phyloP scores from a whole-genome alignment of 805 yeast genomes.

The Starmerella sirachaensis region DNA sequence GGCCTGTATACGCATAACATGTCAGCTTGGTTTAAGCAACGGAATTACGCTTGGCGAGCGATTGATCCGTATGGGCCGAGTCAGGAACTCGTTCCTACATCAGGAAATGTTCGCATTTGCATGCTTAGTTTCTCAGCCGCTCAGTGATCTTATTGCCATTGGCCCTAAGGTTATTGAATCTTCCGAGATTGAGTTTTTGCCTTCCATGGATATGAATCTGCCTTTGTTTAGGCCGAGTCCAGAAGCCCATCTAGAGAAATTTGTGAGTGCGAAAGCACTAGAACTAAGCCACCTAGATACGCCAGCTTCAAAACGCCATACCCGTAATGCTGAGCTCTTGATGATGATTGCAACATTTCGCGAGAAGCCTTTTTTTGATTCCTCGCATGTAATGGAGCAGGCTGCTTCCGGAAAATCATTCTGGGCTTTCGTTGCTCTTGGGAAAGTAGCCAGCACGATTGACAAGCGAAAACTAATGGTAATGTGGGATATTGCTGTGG shows the following conservation, averaged over 20 bases:
- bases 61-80: constrained; percentile 5
- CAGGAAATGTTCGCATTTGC: constrained; percentile 10
- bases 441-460: background rate
- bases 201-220: constrained; percentile 1
- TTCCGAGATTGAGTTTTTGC: constrained; percentile 13
- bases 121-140: constrained; percentile 7
- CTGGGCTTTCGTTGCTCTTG: constrained; percentile 5
- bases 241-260: constrained; percentile 10
- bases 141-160: background rate
- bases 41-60: background rate
- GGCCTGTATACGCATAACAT: constrained; percentile 7
- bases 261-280: constrained; percentile 10
- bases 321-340: background rate
- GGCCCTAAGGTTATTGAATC: constrained; percentile 2
- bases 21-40: background rate
- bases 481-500: constrained; percentile 4
- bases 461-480: background rate
- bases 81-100: constrained; percentile 3
- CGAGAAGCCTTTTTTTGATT: too few relatives aligned
- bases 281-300: background rate
- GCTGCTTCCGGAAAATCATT: background rate
- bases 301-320: background rate
- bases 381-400: background rate
- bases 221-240: constrained; percentile 12
- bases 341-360: background rate